Conservation (phyloP, 164 flowering plant genomes). For the Litsea cubeba region DNA sequence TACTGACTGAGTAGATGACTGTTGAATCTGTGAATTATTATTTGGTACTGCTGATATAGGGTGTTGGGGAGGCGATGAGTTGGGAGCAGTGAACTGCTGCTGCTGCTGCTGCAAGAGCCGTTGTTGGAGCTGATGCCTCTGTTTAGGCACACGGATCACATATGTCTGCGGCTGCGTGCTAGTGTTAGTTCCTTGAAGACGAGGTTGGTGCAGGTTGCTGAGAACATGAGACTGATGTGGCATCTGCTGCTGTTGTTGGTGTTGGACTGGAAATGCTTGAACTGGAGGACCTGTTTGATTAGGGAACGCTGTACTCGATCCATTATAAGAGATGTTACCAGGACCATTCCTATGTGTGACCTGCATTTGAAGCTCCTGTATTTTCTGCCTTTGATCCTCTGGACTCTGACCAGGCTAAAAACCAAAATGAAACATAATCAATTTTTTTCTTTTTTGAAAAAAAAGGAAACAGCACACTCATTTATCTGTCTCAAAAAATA, state of each 20-base stretch:
- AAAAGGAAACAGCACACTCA: too few relatives aligned
- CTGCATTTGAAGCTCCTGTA: slow-evolving; percentile 74
- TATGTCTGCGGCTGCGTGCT: slow-evolving; percentile 60
- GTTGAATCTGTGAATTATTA: slow-evolving; percentile 51
- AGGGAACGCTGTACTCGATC: slow-evolving; percentile 49
- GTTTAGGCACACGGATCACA: slow-evolving; percentile 60
- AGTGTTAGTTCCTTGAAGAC: slow-evolving; percentile 51
- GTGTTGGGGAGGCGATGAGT: slow-evolving; percentile 42
- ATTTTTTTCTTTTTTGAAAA: neutral
- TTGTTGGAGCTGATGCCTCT: slow-evolving; percentile 49
- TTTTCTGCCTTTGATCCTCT: slow-evolving; percentile 73
- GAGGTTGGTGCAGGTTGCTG: slow-evolving; percentile 52
- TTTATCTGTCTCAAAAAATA: neutral
- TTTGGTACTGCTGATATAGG: slow-evolving; percentile 59
- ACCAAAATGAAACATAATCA: slow-evolving; percentile 6
- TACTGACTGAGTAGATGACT: slow-evolving; percentile 40
- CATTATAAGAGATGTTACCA: slow-evolving; percentile 48
- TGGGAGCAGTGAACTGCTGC: slow-evolving; percentile 45
- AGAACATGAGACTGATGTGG: slow-evolving; percentile 56
- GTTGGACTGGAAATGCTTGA: slow-evolving; percentile 59
- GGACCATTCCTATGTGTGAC: slow-evolving; percentile 60
- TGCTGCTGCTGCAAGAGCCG: slow-evolving; percentile 43
- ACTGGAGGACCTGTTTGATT: slow-evolving; percentile 59
- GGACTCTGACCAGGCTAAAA: slow-evolving; percentile 53
- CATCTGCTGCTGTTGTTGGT: slow-evolving; percentile 54